Conservation (phyloP, 192 early-diverging fungal genomes). For the Dissophora globulifera region DNA sequence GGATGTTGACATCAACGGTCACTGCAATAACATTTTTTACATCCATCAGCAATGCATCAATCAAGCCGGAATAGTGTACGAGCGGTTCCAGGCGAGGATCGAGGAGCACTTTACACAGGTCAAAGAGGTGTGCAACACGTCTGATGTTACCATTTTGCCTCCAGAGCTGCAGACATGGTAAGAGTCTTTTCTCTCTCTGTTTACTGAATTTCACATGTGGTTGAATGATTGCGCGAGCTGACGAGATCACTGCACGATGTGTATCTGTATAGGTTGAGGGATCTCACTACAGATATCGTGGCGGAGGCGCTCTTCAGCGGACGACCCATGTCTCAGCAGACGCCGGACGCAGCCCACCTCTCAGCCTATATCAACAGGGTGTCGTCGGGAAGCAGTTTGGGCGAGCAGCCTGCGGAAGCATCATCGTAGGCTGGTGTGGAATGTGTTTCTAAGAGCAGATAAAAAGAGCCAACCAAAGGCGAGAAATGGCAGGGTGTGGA, state of each 20-base stretch:
- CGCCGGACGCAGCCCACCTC: conserved; percentile 17
- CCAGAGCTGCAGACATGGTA: conserved; percentile 48
- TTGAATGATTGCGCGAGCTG: neutral
- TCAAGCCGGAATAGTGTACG: conserved; percentile 45
- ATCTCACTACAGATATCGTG: conserved; percentile 54
- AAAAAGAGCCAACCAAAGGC: no score
- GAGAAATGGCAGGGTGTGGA: no score
- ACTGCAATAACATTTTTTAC: neutral
- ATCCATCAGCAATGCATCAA: conserved; percentile 53
- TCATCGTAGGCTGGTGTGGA: no score
- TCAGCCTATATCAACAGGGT: conserved; percentile 34
- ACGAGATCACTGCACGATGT: no score
- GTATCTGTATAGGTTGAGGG: conserved; percentile 32
- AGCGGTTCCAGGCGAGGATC: conserved; percentile 51
- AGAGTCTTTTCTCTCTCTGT: conserved; percentile 1
- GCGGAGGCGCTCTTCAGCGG: conserved; percentile 54
- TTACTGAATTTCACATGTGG: no score
- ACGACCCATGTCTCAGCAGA: conserved; percentile 36
- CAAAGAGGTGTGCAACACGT: conserved; percentile 45
- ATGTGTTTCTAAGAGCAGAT: no score
- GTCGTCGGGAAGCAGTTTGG: conserved; percentile 5
- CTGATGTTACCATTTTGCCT: conserved; percentile 36
- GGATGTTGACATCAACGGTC: no score
- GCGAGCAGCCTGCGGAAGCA: neutral
- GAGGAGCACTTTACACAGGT: conserved; percentile 51